A percentile compares a stretch with the other conserved stretches of the same genome.
These are phyloP conservation scores for Xerocomus tenax DNA, from an alignment of 1,284 basidiomycete species.

Conservation along the genomic window DNA sequence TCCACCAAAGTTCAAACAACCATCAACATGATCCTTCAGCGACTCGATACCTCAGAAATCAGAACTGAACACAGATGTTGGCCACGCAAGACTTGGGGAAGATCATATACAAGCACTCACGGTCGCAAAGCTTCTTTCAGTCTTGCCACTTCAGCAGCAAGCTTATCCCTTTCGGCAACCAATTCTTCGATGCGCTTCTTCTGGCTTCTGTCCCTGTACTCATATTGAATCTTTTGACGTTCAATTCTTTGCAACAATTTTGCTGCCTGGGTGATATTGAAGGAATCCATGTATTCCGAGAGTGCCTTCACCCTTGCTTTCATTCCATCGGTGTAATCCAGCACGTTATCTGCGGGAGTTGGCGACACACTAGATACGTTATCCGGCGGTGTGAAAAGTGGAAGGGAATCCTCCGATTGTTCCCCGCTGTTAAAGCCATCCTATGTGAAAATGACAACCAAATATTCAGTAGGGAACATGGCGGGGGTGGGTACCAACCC, in stretches of 20 bases:
- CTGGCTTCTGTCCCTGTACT: conserved; percentile 22
- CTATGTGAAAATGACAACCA: conserved; percentile 2
- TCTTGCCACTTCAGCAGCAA: conserved; percentile 14
- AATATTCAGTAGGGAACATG: no score
- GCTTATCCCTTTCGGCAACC: conserved; percentile 17
- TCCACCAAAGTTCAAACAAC: no score
- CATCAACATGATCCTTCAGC: neutral
- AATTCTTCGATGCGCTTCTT: conserved; percentile 22
- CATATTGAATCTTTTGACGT: conserved; percentile 23
- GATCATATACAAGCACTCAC: conserved; percentile 9
- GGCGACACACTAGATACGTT: conserved; percentile 20
- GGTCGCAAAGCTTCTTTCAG: conserved; percentile 12
- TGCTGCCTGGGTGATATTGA: conserved; percentile 18
- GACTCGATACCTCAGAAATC: neutral
- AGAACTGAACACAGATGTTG: neutral
- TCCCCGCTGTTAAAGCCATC: neutral
- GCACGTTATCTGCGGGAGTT: conserved; percentile 24
- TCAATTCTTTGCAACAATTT: conserved; percentile 14
- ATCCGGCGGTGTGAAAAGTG: conserved; percentile 18
- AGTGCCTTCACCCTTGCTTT: conserved; percentile 23
- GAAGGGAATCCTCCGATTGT: conserved; percentile 14
- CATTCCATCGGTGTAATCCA: conserved; percentile 22
- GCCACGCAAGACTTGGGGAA: neutral
- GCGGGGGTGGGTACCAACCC: conserved; percentile 11
- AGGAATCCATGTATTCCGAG: conserved; percentile 25